phyloP scores from a whole-genome alignment of 805 yeast genomes.

The Teunomyces stri region DNA sequence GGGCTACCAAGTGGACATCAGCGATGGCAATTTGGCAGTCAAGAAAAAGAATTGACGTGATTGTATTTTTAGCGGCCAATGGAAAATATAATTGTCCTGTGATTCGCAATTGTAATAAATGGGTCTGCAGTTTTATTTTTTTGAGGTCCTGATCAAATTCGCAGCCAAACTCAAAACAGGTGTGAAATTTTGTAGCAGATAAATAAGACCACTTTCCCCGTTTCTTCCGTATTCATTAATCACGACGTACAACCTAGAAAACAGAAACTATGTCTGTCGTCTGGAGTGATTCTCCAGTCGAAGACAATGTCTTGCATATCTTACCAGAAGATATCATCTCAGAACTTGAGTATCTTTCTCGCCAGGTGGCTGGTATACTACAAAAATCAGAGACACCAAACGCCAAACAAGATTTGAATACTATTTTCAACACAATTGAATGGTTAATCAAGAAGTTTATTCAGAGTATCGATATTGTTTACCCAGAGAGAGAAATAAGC shows the following conservation, averaged over 20 bases:
- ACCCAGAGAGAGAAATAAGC: background rate
- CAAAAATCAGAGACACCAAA: background rate
- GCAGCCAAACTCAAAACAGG: slow-evolving; percentile 3
- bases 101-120: background rate
- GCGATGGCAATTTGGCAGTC: slow-evolving; percentile 66
- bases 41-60: slow-evolving; percentile 24
- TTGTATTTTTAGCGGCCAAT: no score
- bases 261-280: background rate
- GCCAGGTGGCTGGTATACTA: background rate
- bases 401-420: background rate
- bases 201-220: slow-evolving; percentile 2
- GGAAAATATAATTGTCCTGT: background rate
- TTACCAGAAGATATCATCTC: slow-evolving; percentile 3
- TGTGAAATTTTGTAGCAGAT: background rate
- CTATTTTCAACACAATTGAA: background rate
- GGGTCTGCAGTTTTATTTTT: slow-evolving; percentile 6
- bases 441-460: slow-evolving; percentile 1
- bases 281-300: background rate
- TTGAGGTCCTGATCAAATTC: slow-evolving; percentile 2
- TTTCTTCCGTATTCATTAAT: slow-evolving; percentile 1
- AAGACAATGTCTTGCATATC: background rate
- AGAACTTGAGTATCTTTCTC: slow-evolving; percentile 3
- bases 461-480: background rate
- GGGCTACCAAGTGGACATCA: slow-evolving; percentile 74
- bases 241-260: background rate